Conservation (phyloP, 2,329 filamentous ascomycete genomes). For the Colletotrichum phormii region DNA sequence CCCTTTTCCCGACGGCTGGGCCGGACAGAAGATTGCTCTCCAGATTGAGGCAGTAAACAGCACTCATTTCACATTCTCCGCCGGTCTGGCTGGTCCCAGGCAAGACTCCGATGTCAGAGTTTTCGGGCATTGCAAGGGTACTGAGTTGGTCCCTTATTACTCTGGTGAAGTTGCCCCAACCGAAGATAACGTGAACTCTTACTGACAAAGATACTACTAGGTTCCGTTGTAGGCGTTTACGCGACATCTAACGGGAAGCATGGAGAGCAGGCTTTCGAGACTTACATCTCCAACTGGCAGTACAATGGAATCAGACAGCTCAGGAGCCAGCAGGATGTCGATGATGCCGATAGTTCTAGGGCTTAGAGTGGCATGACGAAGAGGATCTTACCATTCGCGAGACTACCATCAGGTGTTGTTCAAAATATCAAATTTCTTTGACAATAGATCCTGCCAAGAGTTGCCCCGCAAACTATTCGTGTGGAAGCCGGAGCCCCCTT, state of each 20-base stretch:
- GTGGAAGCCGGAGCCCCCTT: background rate
- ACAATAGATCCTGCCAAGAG: background rate
- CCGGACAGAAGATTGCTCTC: slow-evolving; percentile 14
- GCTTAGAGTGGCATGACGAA: background rate
- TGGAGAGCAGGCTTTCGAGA: slow-evolving; percentile 35
- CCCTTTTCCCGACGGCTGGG: slow-evolving; percentile 22
- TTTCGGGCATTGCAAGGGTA: slow-evolving; percentile 33
- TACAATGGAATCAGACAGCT: slow-evolving; percentile 19
- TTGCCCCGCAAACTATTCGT: background rate
- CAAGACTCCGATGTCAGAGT: background rate
- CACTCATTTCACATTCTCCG: slow-evolving; percentile 34
- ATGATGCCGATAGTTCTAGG: background rate
- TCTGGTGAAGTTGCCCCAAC: slow-evolving; percentile 23
- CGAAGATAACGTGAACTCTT: slow-evolving; percentile 30
- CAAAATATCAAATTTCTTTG: background rate
- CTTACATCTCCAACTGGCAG: slow-evolving; percentile 29
- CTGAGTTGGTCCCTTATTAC: slow-evolving; percentile 37
- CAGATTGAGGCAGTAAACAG: slow-evolving; percentile 34
- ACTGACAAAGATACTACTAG: background rate
- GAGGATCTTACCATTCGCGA: background rate
- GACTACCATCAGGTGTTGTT: background rate
- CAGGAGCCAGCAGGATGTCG: slow-evolving; percentile 22
- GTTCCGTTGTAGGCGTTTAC: slow-evolving; percentile 24
- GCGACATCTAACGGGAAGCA: slow-evolving; percentile 35
- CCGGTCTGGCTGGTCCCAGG: background rate